phyloP scores from a whole-genome alignment of 2,329 filamentous ascomycete genomes.

The Alternaria novae-zelandiae region DNA sequence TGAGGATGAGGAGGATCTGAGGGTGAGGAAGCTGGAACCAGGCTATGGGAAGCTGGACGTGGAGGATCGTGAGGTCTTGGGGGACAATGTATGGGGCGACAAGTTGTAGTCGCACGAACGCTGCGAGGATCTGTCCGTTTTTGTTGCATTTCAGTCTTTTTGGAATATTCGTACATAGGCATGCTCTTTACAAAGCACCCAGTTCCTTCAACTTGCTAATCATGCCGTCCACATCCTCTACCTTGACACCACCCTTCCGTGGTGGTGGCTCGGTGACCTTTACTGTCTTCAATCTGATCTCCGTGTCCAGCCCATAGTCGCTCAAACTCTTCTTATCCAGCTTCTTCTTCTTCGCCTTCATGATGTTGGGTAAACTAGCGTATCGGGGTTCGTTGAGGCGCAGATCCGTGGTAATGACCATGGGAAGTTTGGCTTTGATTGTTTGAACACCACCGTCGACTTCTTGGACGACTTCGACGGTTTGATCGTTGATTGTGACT shows the following conservation, averaged over 20 bases:
- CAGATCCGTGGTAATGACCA: constrained; percentile 95
- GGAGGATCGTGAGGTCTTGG: not conserved
- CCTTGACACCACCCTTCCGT: constrained; percentile 92
- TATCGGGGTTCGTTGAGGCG: constrained; percentile 94
- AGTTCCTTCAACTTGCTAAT: constrained; percentile 94
- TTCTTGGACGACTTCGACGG: constrained; percentile 81
- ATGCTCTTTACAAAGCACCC: constrained; percentile 72
- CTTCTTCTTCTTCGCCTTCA: constrained; percentile 99
- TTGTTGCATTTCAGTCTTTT: not conserved
- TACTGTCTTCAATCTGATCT: constrained; percentile 81
- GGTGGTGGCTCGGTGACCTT: constrained; percentile 89
- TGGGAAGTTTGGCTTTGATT: constrained; percentile 80
- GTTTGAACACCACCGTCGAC: constrained; percentile 97
- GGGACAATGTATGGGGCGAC: not conserved
- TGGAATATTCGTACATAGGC: not conserved
- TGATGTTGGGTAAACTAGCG: constrained; percentile 95
- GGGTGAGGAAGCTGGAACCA: not conserved
- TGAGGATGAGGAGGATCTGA: not conserved
- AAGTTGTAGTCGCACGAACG: not conserved
- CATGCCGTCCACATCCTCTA: constrained; percentile 95
- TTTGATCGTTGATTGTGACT: constrained; percentile 76
- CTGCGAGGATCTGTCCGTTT: not conserved
- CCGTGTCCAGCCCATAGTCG: constrained; percentile 75
- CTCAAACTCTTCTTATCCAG: constrained; percentile 87
- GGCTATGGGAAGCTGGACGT: not conserved